Conservation (phyloP, 1,284 basidiomycete species). For the Irpex lacteus region DNA sequence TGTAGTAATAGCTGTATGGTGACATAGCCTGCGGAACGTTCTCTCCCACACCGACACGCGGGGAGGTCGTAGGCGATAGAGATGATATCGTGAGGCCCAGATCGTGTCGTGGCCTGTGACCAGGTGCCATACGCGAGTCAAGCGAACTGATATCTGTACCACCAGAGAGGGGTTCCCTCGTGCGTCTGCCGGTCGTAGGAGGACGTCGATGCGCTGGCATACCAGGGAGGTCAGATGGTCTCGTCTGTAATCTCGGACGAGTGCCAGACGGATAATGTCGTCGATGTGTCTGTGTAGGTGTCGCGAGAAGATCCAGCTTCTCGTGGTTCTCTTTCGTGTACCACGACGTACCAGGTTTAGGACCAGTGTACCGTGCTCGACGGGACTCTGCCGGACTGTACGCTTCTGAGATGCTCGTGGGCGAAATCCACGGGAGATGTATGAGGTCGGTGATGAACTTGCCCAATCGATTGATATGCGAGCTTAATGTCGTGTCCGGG, state of each 20-base stretch:
- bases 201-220: neutral
- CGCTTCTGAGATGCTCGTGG: constrained; percentile 26
- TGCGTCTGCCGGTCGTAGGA: neutral
- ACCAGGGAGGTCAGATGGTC: neutral
- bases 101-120: neutral
- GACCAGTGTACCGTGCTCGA: constrained; percentile 22
- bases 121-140: neutral
- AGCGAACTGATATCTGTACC: neutral
- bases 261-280: neutral
- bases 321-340: constrained; percentile 26
- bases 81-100: neutral
- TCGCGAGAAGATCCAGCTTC: constrained; percentile 30
- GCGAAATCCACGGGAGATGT: constrained; percentile 31
- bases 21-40: neutral
- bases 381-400: constrained; percentile 26
- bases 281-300: constrained; percentile 2
- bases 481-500: constrained; percentile 26
- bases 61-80: neutral
- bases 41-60: too few relatives aligned
- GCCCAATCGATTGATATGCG: constrained; percentile 27
- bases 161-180: neutral
- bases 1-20: constrained; percentile 21
- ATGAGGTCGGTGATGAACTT: constrained; percentile 29
- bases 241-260: neutral
- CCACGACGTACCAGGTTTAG: constrained; percentile 28